phyloP scores from a whole-genome alignment of 2,329 filamentous ascomycete genomes.

The Botrytis aclada region DNA sequence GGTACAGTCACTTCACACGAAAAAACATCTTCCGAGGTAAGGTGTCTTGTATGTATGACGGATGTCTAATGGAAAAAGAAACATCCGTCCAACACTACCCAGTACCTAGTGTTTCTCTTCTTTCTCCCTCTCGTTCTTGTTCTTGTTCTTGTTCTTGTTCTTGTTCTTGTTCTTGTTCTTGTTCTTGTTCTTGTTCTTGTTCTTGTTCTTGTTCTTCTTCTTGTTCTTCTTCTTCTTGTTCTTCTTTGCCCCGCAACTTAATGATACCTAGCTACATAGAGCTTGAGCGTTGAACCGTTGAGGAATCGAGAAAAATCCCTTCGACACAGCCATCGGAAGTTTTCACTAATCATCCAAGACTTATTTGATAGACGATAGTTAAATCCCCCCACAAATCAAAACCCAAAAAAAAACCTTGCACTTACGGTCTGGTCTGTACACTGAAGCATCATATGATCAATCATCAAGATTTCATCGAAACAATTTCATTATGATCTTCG shows the following conservation, averaged over 20 bases:
- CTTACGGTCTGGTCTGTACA: neutral
- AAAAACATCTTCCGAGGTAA: neutral
- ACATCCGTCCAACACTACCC: neutral
- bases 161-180: no score
- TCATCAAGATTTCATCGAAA: conserved; percentile 1
- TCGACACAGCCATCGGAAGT: neutral
- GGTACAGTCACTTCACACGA: neutral
- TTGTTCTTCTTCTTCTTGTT: no score
- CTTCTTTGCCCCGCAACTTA: neutral
- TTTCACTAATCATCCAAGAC: neutral
- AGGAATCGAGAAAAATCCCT: neutral
- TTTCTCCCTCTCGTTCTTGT: neutral
- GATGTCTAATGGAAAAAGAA: neutral
- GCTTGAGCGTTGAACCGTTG: neutral
- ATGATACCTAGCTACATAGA: neutral
- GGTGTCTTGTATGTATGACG: neutral
- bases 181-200: neutral
- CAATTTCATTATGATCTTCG: neutral
- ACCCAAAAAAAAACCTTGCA: neutral
- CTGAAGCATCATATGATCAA: conserved; percentile 13
- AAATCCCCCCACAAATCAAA: neutral
- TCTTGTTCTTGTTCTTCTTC: neutral
- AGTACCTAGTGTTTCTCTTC: no score
- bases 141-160: neutral
- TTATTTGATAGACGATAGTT: neutral